Percentiles rank a stretch among this genome's conserved stretches.
Evolutionary conservation across 768 basidiomycete species (phyloP).

Genomic region (Lanmaoa rubissima): DNA sequence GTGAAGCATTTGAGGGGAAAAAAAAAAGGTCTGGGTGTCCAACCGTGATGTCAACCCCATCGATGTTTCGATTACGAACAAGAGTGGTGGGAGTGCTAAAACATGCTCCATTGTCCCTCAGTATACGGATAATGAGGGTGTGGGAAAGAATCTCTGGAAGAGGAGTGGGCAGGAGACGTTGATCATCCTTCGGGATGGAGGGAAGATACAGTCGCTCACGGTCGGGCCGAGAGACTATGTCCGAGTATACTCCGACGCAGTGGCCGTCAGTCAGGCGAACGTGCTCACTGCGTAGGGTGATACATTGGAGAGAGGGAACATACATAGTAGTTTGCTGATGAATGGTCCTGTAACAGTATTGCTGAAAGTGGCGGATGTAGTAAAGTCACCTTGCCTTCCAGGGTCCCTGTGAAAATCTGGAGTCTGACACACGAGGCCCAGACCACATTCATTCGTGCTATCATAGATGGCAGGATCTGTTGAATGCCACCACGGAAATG

Average conservation of each 20-base stretch:
- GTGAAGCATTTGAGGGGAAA: background rate
- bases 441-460: too few relatives aligned
- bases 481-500: too few relatives aligned
- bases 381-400: background rate
- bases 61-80: slow-evolving; percentile 7
- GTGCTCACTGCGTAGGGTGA: background rate
- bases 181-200: slow-evolving; percentile 2
- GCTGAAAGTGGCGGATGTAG: background rate
- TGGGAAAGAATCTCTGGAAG: slow-evolving; percentile 6
- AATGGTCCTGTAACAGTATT: background rate
- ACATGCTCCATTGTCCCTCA: background rate
- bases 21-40: slow-evolving; percentile 20
- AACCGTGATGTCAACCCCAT: background rate
- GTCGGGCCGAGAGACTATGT: slow-evolving; percentile 17
- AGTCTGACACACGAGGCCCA: too few relatives aligned
- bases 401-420: too few relatives aligned
- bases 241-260: slow-evolving; percentile 9
- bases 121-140: background rate
- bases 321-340: background rate
- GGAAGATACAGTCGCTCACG: slow-evolving; percentile 9
- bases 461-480: too few relatives aligned
- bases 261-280: slow-evolving; percentile 11
- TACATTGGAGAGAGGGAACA: background rate
- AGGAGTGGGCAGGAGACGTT: background rate
- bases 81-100: background rate